Conservation (phyloP, 345 rosid genomes). For the Schrenkiella parvula region DNA sequence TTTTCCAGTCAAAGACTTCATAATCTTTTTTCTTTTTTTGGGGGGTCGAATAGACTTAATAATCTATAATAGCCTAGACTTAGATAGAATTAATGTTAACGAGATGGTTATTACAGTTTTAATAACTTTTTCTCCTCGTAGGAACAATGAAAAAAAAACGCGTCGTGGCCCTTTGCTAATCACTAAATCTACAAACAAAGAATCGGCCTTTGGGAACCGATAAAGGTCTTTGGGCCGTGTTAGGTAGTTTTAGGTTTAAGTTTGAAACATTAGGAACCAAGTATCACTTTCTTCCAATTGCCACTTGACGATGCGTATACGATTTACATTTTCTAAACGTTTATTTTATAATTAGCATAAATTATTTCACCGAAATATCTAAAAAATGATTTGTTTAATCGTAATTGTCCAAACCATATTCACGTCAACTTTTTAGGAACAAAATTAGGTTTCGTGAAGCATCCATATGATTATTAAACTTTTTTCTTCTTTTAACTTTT, state of each 20-base stretch:
- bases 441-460: not conserved
- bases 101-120: not conserved
- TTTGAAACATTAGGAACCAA: conserved; percentile 22
- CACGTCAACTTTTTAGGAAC: not conserved
- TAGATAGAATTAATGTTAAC: no score
- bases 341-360: not conserved
- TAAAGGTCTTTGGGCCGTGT: not conserved
- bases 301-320: conserved; percentile 23
- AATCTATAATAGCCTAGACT: not conserved
- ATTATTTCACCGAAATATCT: not conserved
- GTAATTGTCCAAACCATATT: not conserved
- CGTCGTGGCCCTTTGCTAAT: conserved; percentile 7
- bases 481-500: not conserved
- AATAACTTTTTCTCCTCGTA: not conserved
- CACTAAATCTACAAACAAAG: not conserved
- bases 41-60: no score
- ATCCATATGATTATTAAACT: not conserved
- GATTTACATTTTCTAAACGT: not conserved
- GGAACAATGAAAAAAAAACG: not conserved
- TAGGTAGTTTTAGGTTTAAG: conserved; percentile 4
- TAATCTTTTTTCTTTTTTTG: no score
- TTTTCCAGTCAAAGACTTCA: not conserved
- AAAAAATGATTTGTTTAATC: not conserved
- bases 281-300: conserved; percentile 3
- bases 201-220: conserved; percentile 14